A percentile compares a stretch with the other conserved stretches of the same genome.
Conservation (phyloP, 2,329 filamentous ascomycete species). For the Colletotrichum orbiculare region DNA sequence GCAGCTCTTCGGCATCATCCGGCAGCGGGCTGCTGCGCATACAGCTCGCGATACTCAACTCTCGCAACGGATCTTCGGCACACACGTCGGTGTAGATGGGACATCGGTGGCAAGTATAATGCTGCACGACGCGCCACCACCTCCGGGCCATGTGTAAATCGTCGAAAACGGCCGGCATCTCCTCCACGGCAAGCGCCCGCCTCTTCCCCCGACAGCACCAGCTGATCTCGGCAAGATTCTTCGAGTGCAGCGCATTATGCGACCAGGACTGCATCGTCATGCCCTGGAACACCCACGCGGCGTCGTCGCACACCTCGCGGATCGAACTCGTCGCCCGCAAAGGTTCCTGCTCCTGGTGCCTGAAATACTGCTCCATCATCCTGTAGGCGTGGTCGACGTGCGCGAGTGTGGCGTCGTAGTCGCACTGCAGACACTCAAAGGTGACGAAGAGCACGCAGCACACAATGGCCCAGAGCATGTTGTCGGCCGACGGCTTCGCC, state of each 20-base stretch:
- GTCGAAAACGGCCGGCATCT: conserved; percentile 47
- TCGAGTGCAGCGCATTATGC: conserved; percentile 22
- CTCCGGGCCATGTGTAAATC: conserved; percentile 47
- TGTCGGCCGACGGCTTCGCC: conserved; percentile 48
- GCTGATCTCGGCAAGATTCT: conserved; percentile 6
- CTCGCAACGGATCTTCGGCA: conserved; percentile 39
- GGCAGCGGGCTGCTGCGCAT: conserved; percentile 43
- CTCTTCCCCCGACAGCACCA: conserved; percentile 39
- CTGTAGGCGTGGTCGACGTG: conserved; percentile 50
- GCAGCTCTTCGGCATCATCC: conserved; percentile 43
- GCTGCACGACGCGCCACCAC: conserved; percentile 52
- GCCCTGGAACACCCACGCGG: conserved; percentile 32
- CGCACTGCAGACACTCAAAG: conserved; percentile 53
- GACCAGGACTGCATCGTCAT: conserved; percentile 34
- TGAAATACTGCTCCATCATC: conserved; percentile 34
- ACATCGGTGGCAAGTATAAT: conserved; percentile 49
- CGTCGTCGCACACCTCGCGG: conserved; percentile 27
- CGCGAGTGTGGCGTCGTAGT: conserved; percentile 52
- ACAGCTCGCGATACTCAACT: conserved; percentile 45
- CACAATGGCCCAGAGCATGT: conserved; percentile 51
- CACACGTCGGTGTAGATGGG: conserved; percentile 45
- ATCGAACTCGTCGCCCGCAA: conserved; percentile 17
- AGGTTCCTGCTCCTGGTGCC: neutral
- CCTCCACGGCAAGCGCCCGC: conserved; percentile 45
- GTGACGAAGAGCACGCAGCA: conserved; percentile 54